Evolutionary conservation across 2,329 filamentous ascomycete genomes (phyloP), one percentile per base, ranked within the genome.

Genomic region (Xylariaceae sp.): DNA sequence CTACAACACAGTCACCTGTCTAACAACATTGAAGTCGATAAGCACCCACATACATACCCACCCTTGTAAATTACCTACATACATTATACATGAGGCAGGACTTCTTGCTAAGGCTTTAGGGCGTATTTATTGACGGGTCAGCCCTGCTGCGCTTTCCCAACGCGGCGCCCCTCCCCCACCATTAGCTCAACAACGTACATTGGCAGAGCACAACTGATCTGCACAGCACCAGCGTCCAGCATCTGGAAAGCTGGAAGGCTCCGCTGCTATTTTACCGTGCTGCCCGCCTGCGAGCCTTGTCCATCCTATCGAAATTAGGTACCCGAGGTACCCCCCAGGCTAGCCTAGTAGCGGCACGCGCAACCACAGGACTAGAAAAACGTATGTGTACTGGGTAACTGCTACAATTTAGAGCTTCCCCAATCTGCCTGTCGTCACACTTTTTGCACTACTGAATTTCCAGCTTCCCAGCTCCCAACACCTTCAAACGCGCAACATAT

Each of bases 81-180:
- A 32, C 4, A 7, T n/a, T n/a, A n/a, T n/a, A n/a, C n/a, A n/a
- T n/a, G n/a, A n/a, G n/a, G n/a, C n/a, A n/a, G n/a, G n/a, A n/a
- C n/a, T n/a, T n/a, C n/a, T n/a, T n/a, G 8, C 6, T 9, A 35
- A 24, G 29, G 23, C 33, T 13, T 5, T 23, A 18, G 27, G 47
- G 15, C 32, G 15, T 29, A 23, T 29, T n/a, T 30, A 29, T 61
- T 55, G 35, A 59, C 48, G 51, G 50, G 54, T 50, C 51, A 49
- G 51, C 52, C 53, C 57, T 58, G 52, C 49, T 50, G 53, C 37
- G 35, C 26, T 35, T 60, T 58, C 55, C 59, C 50, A 48, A 57
- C 53, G 33, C 30, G n/a, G 47, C 54, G 58, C 62, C 63, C 63
- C 62, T 64, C 62, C 63, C 63, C 63, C 63, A 64, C 63, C 59